Base-by-base conservation (phyloP, 2,329 filamentous ascomycete genomes). In the Torrubiella hemipterigena region DNA sequence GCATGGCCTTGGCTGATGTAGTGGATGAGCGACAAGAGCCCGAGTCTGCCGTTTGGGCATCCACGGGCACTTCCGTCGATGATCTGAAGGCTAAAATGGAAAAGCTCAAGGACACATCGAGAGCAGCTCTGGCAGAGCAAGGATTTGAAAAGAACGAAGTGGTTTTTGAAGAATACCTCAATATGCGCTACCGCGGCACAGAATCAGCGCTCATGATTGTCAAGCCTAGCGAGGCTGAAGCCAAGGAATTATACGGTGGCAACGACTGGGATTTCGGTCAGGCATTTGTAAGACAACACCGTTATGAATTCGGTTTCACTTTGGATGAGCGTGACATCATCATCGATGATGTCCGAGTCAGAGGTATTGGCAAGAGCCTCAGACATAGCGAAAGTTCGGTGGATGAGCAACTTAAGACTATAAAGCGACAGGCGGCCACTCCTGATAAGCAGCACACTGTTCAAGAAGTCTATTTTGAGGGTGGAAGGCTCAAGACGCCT, bases 301-400 rank as follows among this genome's bases (percentile, higher is more conserved):
- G 85, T 31, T 86, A 91, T 48, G 87, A 95, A 49, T 95, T 95
- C 48, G 86, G 86, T 1, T 95, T 95, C 48, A 93, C 82, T 0
- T 63, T 95, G 3, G 67, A 73, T 16, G 82, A 93, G 36, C 69
- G 86, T 33, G 84, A 94, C 43, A 83, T 94, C 32, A 86, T 94
- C 27, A 69, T 95, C 7, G 87, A 94, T 39, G 87, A 94, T 51
- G 81, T 94, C 4, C 77, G 87, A 24, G 82, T 87, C 5, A 70
- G 89, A 34, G 85, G 85, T 11, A 93, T 94, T 38, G 87, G 84
- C 28, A 93, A 86, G 64, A 89, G 83, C 27, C 89, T 87, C 51
- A 69, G 81, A 32, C 78, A 81, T 27, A 61, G 79, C 18, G 81
- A 85, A 37, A 80, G 83, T 59, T 89, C 81, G 1, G 81, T 93